These are phyloP conservation scores for Botrytis galanthina DNA, from an alignment of 2,329 filamentous ascomycete genomes.

Conservation along the genomic window DNA sequence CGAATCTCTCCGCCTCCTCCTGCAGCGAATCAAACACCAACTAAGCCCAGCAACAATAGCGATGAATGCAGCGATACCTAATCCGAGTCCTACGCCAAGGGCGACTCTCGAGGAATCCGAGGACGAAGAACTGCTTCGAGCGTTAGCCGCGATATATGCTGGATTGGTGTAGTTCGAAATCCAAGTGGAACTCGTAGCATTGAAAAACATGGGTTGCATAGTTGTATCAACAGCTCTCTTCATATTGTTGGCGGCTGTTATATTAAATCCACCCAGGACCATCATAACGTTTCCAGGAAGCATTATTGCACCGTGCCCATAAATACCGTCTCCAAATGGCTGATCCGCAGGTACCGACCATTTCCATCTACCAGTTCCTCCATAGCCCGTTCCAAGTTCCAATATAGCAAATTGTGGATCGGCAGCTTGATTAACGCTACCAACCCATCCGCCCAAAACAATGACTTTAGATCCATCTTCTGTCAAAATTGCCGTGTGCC, in stretches of 20 bases:
- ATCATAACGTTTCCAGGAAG: slow-evolving; percentile 68
- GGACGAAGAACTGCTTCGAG: slow-evolving; percentile 28
- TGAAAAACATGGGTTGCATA: slow-evolving; percentile 51
- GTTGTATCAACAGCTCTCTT: slow-evolving; percentile 44
- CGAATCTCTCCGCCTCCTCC: slow-evolving; percentile 44
- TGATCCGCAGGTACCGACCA: slow-evolving; percentile 60
- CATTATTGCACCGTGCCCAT: slow-evolving; percentile 62
- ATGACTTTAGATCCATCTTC: slow-evolving; percentile 76
- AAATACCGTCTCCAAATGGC: slow-evolving; percentile 51
- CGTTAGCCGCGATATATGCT: slow-evolving; percentile 28
- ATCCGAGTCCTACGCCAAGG: slow-evolving; percentile 62
- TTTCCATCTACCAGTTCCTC: slow-evolving; percentile 66
- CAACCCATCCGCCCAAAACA: slow-evolving; percentile 89
- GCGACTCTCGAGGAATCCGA: slow-evolving; percentile 48
- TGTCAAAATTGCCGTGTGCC: slow-evolving; percentile 80
- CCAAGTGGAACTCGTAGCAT: slow-evolving; percentile 60
- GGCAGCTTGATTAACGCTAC: slow-evolving; percentile 71
- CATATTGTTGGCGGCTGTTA: slow-evolving; percentile 37
- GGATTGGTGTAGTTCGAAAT: slow-evolving; percentile 54
- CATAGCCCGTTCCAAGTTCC: slow-evolving; percentile 71
- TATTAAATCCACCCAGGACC: slow-evolving; percentile 61
- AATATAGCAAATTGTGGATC: slow-evolving; percentile 78
- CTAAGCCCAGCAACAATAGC: slow-evolving; percentile 48
- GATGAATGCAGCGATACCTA: slow-evolving; percentile 56
- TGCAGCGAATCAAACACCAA: slow-evolving; percentile 44